These are phyloP conservation scores for Paraphoma sp. DNA, from an alignment of 2,329 filamentous ascomycete species.

Conservation along the genomic window DNA sequence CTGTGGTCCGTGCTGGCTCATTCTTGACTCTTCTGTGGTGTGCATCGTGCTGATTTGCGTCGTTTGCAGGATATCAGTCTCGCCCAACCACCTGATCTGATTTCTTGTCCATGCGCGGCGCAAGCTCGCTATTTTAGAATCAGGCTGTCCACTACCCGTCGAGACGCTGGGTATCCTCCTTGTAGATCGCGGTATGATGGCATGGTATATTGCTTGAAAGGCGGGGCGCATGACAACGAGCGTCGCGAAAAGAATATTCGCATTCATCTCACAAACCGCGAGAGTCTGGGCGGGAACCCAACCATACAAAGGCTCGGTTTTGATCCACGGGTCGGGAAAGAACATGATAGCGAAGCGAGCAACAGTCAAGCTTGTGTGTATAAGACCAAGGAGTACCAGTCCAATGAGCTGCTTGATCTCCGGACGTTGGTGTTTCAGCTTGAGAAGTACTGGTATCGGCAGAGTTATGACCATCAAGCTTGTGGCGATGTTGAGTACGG, in stretches of 20 bases:
- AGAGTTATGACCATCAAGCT: conserved; percentile 1
- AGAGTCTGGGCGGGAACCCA: not conserved
- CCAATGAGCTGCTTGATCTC: conserved; percentile 4
- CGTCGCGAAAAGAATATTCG: conserved; percentile 4
- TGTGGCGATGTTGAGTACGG: not conserved
- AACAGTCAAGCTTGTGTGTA: conserved; percentile 2
- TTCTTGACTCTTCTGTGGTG: too few species aligned
- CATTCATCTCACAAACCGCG: conserved; percentile 2
- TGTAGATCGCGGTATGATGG: not conserved
- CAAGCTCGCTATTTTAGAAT: too few species aligned
- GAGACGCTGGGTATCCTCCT: too few species aligned
- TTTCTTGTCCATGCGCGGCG: too few species aligned
- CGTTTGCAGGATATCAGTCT: too few species aligned
- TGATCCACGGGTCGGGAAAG: conserved; percentile 1
- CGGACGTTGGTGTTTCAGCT: conserved; percentile 1
- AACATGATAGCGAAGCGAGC: conserved; percentile 5
- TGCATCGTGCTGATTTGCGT: too few species aligned
- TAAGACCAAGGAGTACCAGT: not conserved
- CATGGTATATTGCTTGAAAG: conserved; percentile 1
- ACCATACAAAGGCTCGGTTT: conserved; percentile 3
- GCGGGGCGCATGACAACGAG: conserved; percentile 7
- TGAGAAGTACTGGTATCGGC: conserved; percentile 1
- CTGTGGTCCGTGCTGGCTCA: too few species aligned
- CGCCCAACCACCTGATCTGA: too few species aligned
- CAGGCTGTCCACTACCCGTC: too few species aligned